Evolutionary conservation across 139 green algal species (phyloP).

Genomic region (Tetraselmis striata): DNA sequence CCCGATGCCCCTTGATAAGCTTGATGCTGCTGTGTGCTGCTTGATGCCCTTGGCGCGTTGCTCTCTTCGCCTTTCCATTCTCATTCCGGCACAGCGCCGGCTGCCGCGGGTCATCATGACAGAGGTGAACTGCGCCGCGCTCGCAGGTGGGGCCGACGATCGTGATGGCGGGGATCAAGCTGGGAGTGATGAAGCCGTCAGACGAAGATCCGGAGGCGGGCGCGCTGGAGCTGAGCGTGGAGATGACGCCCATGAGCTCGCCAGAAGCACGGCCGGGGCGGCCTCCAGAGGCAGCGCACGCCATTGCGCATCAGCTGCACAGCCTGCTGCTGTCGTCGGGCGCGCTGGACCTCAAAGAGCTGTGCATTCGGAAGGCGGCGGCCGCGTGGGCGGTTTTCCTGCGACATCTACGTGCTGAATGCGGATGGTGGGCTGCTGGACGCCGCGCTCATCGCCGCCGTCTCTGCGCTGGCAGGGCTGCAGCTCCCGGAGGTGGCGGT

Average conservation of each 20-base stretch:
- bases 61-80: too few species aligned
- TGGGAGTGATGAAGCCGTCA: background rate
- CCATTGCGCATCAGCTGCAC: background rate
- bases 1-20: too few species aligned
- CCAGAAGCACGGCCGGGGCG: background rate
- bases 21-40: too few species aligned
- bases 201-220: background rate
- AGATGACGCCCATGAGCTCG: background rate
- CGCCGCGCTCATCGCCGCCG: background rate
- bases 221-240: background rate
- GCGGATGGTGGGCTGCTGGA: background rate
- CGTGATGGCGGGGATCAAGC: background rate
- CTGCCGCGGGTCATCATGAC: too few species aligned
- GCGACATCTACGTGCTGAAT: background rate
- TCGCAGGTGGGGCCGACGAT: too few species aligned
- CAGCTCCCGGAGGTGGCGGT: background rate
- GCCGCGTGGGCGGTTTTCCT: background rate
- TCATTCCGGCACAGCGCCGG: too few species aligned
- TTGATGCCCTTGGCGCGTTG: too few species aligned
- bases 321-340: background rate
- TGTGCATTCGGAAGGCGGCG: background rate
- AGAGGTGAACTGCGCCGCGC: too few species aligned
- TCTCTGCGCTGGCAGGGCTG: background rate
- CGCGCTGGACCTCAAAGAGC: background rate
- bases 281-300: background rate